Percentiles rank a stretch among this genome's conserved stretches.
These are phyloP conservation scores for Dalbergia oliveri DNA, from an alignment of 306 rosid species.

Conservation along the genomic window DNA sequence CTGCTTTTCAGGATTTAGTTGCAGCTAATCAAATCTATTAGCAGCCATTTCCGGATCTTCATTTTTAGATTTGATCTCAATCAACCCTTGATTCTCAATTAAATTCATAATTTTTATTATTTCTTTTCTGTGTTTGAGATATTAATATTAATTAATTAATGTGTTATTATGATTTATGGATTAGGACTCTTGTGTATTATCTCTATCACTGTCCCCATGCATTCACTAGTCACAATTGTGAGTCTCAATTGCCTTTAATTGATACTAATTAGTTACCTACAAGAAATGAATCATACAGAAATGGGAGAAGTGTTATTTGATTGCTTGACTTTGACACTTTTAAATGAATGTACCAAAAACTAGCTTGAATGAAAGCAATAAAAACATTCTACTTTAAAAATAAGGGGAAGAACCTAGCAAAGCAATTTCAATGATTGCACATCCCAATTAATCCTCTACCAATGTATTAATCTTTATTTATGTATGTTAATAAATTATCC, in stretches of 20 bases:
- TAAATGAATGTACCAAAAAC: background rate
- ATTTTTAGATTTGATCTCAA: conserved; percentile 39
- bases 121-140: background rate
- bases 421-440: background rate
- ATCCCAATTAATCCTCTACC: background rate
- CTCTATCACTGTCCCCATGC: background rate
- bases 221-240: background rate
- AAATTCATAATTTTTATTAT: background rate
- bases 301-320: background rate
- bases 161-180: background rate
- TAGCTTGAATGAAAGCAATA: background rate
- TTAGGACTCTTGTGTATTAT: background rate
- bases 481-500: background rate
- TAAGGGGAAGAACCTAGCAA: background rate
- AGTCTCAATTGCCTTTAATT: background rate
- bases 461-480: background rate
- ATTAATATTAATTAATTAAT: background rate
- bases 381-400: background rate
- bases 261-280: background rate
- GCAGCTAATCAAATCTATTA: conserved; percentile 41
- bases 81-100: background rate
- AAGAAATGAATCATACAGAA: background rate
- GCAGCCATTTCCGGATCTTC: conserved; percentile 49
- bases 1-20: conserved; percentile 34
- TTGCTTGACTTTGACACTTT: conserved; percentile 20